These are phyloP conservation scores for Apiotrichum brassicae DNA, from an alignment of 1,284 basidiomycete genomes.

Conservation along the genomic window DNA sequence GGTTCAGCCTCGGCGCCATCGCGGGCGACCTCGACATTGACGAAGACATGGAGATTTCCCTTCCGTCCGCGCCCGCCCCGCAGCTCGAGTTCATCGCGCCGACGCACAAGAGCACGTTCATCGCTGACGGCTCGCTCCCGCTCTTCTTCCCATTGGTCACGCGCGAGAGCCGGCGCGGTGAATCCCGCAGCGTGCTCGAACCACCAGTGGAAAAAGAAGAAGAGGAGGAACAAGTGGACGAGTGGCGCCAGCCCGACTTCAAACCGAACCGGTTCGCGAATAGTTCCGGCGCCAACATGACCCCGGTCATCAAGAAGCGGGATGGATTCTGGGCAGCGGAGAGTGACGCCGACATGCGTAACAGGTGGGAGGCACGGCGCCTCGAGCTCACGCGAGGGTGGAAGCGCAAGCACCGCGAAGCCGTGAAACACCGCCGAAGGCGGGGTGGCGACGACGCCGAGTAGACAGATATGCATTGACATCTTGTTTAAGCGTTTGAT, in stretches of 20 bases:
- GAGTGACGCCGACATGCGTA: slow-evolving; percentile 53
- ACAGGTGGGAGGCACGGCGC: slow-evolving; percentile 64
- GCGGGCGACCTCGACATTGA: slow-evolving; percentile 41
- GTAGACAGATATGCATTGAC: no score
- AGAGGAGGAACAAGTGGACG: background rate
- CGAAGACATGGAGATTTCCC: slow-evolving; percentile 37
- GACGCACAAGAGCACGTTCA: slow-evolving; percentile 28
- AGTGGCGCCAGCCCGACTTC: background rate
- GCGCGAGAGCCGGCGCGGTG: slow-evolving; percentile 14
- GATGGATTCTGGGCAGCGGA: slow-evolving; percentile 37
- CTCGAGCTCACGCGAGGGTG: slow-evolving; percentile 67
- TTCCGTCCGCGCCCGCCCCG: slow-evolving; percentile 16
- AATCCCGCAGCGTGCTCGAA: slow-evolving; percentile 15
- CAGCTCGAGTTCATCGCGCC: slow-evolving; percentile 11
- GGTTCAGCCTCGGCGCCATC: slow-evolving; percentile 37
- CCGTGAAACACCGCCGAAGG: slow-evolving; percentile 60
- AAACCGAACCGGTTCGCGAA: background rate
- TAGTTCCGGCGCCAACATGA: background rate
- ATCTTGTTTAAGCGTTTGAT: no score
- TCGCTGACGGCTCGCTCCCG: slow-evolving; percentile 28
- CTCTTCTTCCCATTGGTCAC: slow-evolving; percentile 37
- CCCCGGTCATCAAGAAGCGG: slow-evolving; percentile 20
- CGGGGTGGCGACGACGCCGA: slow-evolving; percentile 50
- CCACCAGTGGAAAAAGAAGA: slow-evolving; percentile 5
- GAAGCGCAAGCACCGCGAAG: slow-evolving; percentile 72